Evolutionary conservation across 2,329 filamentous ascomycete genomes (phyloP).

Genomic region (Botrytis paeoniae): DNA sequence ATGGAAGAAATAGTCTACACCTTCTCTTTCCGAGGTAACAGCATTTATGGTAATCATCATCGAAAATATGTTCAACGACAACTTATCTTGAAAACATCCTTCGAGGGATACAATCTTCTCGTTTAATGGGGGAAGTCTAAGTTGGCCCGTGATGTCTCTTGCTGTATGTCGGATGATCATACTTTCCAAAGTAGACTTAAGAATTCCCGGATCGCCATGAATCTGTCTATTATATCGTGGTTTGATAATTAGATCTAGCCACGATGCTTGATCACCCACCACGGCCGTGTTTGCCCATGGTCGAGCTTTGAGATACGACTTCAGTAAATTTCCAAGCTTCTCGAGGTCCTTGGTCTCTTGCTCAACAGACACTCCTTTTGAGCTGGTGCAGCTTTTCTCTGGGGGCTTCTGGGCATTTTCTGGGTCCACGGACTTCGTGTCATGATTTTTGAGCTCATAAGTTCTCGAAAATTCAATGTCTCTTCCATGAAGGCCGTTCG

Average conservation of each 20-base stretch:
- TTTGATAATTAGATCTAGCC: constrained; percentile 70
- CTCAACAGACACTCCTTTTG: constrained; percentile 27
- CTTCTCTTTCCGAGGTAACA: constrained; percentile 79
- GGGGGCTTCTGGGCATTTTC: not conserved
- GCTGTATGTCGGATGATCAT: constrained; percentile 78
- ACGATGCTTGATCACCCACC: constrained; percentile 58
- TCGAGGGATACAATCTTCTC: constrained; percentile 72
- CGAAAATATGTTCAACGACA: constrained; percentile 80
- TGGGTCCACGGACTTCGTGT: no score
- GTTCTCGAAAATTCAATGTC: constrained; percentile 42
- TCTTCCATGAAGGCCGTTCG: constrained; percentile 75
- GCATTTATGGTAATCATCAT: constrained; percentile 83
- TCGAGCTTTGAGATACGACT: constrained; percentile 69
- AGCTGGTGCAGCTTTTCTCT: not conserved
- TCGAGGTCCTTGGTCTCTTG: constrained; percentile 63
- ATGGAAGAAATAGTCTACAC: constrained; percentile 87
- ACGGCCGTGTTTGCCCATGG: constrained; percentile 68
- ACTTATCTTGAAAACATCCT: constrained; percentile 79
- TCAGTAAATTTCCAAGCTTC: constrained; percentile 61
- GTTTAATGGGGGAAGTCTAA: constrained; percentile 66
- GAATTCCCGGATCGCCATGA: constrained; percentile 57
- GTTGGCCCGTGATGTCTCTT: constrained; percentile 63
- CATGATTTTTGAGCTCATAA: constrained; percentile 4
- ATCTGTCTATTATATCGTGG: constrained; percentile 50
- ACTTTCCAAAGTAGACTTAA: constrained; percentile 69